Base-by-base conservation (phyloP, 768 basidiomycete genomes). In the Polyporus arcularius region DNA sequence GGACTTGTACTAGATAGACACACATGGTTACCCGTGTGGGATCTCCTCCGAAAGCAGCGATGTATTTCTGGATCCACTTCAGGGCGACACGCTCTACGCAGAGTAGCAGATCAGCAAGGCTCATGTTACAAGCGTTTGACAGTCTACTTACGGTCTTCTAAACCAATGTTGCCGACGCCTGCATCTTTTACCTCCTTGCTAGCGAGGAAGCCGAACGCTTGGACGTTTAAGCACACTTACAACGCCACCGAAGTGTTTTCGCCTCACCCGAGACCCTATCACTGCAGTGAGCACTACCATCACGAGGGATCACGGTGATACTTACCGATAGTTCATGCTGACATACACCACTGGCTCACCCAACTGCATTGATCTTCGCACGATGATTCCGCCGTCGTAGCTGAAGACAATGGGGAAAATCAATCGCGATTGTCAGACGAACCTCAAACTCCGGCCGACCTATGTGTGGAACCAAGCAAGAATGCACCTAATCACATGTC, bases 321-420 rank as follows among this genome's bases (percentile, higher is more conserved):
- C 68, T 53, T n/a, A 74, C 74, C 75, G 71, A 53, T 85, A 84
- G 66, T 84, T 84, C 71, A 82, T 77, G 62, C 78, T 80, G 16
- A 84, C 82, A 61, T 78, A 83, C 31, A 85, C 68, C 12, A 81
- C 74, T 1, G 82, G 82, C 48, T 72, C 65, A 2, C 72, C 73
- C n/a, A 83, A 61, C 0, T 70, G 67, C 10, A 80, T 72, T 0
- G 82, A 84, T n/a, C 79, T 75, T 12, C 70, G 57, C 7, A 84
- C 80, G 43, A 82, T 74, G 11, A 61, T 57, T 0, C 62, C 67
- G 12, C 81, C 81, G 66, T 82, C 78, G 58, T 80, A 77, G 61
- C 76, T 79, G 40, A 30, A 35, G 35, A 26, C 1, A 26, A 26
- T 26, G 21, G 21, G 21, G 21, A 26, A 26, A 28, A 7, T 28